Conservation (phyloP, 176 grass and related monocot species). For the Aegilops sharonensis region DNA sequence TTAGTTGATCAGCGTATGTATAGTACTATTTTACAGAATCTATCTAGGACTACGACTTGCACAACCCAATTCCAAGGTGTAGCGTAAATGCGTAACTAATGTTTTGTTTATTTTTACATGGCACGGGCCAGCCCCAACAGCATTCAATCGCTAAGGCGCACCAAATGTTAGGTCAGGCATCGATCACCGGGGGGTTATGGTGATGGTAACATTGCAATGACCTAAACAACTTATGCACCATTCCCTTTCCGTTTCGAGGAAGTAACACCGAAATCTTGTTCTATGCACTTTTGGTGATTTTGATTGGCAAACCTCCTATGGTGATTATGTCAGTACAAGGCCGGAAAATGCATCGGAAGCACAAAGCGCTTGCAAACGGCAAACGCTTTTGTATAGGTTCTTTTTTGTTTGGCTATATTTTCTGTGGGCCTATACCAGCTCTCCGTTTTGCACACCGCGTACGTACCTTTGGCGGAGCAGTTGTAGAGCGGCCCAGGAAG, state of each 20-base stretch:
- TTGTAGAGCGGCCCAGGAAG: conserved; percentile 54
- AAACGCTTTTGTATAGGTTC: too few species aligned
- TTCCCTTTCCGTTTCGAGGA: conserved; percentile 27
- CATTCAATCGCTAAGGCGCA: conserved; percentile 1
- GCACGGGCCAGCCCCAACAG: not conserved
- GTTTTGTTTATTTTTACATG: not conserved
- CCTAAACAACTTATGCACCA: conserved; percentile 11
- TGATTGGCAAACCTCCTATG: not conserved
- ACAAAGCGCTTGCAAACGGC: not conserved
- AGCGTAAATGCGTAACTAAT: not conserved
- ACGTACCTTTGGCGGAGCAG: conserved; percentile 53
- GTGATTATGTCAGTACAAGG: too few species aligned
- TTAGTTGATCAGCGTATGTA: not conserved
- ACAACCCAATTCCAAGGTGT: not conserved
- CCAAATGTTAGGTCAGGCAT: conserved; percentile 42
- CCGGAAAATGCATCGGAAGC: not conserved
- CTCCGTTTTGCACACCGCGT: not conserved
- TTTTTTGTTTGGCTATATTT: too few species aligned
- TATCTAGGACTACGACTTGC: too few species aligned
- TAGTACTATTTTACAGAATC: not conserved
- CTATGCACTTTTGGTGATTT: not conserved
- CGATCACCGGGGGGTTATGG: not conserved
- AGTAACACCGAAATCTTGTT: conserved; percentile 29
- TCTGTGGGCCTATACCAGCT: too few species aligned
- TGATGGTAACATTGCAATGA: conserved; percentile 12